Evolutionary conservation across 1,139 yeast species (phyloP), one percentile per base, ranked within the genome.

Genomic region (Hemisphaericaspora xylanilytica): DNA sequence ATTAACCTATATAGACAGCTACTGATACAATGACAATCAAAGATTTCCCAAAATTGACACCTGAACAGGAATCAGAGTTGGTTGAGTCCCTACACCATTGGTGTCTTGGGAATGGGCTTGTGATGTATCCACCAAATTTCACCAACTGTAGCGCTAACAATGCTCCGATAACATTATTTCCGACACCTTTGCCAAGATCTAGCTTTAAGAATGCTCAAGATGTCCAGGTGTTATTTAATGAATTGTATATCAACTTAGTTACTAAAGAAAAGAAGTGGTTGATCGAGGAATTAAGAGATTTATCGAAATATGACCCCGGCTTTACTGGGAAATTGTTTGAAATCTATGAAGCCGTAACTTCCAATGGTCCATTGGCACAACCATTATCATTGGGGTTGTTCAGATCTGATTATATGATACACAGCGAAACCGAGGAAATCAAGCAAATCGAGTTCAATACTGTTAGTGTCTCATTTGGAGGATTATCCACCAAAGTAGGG

Each of bases 401-500:
- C 59, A 76, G 99, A 58, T 85, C 95, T 0, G 98, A 92, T 55
- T 92, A 90, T 53, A 81, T 92, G 81, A 71, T 87, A 31, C 85
- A 88, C 51, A 60, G 62, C 20, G 59, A 63, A 15, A 42, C 43
- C 11, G 52, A 59, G 20, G 62, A 63, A 22, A 83, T 92, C 55
- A 90, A 90, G 56, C 98, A 94, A 61, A 90, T 92, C 38, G 99
- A 92, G 58, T 92, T 90, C 67, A 92, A 92, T 61, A 89, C 98
- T 1, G 90, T 92, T 3, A 85, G 96, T 52, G 96, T 92, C 2
- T 89, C 97, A 1, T 92, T 92, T 68, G 97, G 95, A 16, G 97
- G 95, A 0, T 70, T 92, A 39, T 84, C 96, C 1, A 62, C 88
- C 11, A 85, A 83, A 55, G 90, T 88, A 15, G 86, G 95, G 15